phyloP scores from a whole-genome alignment of 257 asterid species.

The Capsicum chinense region DNA sequence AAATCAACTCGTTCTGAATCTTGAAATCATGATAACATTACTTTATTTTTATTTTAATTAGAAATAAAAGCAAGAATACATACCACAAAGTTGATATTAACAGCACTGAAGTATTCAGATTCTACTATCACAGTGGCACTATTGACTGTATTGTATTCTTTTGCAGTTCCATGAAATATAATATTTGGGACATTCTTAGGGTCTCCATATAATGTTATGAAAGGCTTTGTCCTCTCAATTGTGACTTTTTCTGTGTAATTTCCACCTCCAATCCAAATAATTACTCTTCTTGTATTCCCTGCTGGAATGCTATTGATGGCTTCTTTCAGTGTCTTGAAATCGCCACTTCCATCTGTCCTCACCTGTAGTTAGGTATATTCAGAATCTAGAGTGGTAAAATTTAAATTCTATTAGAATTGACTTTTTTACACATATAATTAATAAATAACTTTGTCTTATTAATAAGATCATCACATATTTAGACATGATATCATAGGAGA shows the following conservation, averaged over 20 bases:
- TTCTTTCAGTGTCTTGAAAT: slow-evolving; percentile 61
- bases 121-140: slow-evolving; percentile 65
- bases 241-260: slow-evolving; percentile 63
- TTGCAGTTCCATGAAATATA: slow-evolving; percentile 56
- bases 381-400: background rate
- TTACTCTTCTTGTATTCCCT: slow-evolving; percentile 51
- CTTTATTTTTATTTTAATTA: too few species aligned
- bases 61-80: slow-evolving; percentile 21
- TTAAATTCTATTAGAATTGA: background rate
- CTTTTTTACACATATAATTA: background rate
- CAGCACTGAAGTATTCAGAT: slow-evolving; percentile 61
- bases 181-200: slow-evolving; percentile 50
- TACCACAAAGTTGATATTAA: slow-evolving; percentile 72
- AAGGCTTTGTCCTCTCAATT: slow-evolving; percentile 48
- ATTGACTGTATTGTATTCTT: slow-evolving; percentile 52
- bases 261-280: slow-evolving; percentile 67
- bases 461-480: background rate
- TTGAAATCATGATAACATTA: too few species aligned
- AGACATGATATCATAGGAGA: too few species aligned
- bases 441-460: background rate
- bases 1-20: too few species aligned
- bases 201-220: slow-evolving; percentile 66
- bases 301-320: slow-evolving; percentile 65
- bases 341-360: slow-evolving; percentile 53
- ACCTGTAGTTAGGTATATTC: background rate